Conservation (phyloP, 176 grass and related monocot genomes). For the Cenchrus americanus region DNA sequence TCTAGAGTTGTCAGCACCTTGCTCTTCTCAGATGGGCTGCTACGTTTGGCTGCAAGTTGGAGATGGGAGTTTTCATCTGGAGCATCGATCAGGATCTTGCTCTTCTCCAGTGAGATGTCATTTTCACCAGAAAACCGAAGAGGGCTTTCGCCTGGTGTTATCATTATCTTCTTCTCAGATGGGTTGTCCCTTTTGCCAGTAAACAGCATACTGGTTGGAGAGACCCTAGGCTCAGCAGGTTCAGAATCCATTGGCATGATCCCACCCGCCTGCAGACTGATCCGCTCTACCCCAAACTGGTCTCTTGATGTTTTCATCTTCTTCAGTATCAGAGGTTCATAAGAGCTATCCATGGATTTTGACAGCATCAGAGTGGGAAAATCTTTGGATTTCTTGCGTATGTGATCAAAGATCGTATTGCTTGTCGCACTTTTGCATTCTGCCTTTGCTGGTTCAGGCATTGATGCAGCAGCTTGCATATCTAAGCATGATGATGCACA, state of each 20-base stretch:
- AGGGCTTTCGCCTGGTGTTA: constrained; percentile 33
- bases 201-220: constrained; percentile 45
- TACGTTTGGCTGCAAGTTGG: constrained; percentile 16
- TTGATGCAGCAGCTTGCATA: constrained; percentile 36
- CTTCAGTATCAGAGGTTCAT: constrained; percentile 70
- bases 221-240: constrained; percentile 32
- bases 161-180: constrained; percentile 44
- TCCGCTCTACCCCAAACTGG: constrained; percentile 49
- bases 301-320: constrained; percentile 48
- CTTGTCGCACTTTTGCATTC: constrained; percentile 50
- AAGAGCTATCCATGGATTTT: constrained; percentile 71
- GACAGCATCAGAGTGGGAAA: constrained; percentile 68
- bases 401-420: constrained; percentile 78
- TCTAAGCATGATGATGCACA: constrained; percentile 34
- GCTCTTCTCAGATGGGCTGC: constrained; percentile 41
- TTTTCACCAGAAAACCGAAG: background rate
- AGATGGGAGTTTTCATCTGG: constrained; percentile 1
- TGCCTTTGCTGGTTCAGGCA: constrained; percentile 48
- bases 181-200: constrained; percentile 15
- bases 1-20: constrained; percentile 33
- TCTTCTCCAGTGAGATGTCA: constrained; percentile 33
- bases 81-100: constrained; percentile 23
- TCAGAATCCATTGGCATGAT: constrained; percentile 44
- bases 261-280: constrained; percentile 26
- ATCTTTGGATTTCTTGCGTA: constrained; percentile 82